Evolutionary conservation across 2,329 filamentous ascomycete species (phyloP).

Genomic region (Xylariaceae sp.): DNA sequence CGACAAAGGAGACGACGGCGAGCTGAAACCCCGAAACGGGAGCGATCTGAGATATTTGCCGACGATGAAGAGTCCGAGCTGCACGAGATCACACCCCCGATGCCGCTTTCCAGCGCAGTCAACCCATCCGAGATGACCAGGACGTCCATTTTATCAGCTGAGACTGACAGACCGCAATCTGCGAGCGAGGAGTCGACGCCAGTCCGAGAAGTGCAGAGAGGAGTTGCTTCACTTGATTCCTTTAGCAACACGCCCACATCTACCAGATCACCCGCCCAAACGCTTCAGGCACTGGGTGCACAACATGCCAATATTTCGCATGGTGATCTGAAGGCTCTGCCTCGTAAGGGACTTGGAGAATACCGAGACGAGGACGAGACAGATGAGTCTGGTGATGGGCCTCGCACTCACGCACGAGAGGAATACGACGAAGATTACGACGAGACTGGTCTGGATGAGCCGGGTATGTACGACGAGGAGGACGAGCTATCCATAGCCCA

Average conservation of each 20-base stretch:
- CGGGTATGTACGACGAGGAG: constrained; percentile 33
- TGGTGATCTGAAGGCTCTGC: constrained; percentile 48
- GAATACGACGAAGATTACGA: constrained; percentile 36
- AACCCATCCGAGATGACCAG: constrained; percentile 82
- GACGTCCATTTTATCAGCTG: constrained; percentile 76
- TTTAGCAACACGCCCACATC: constrained; percentile 50
- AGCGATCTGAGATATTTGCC: constrained; percentile 35
- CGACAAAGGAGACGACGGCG: constrained; percentile 45
- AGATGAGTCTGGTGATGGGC: constrained; percentile 36
- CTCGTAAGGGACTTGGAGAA: constrained; percentile 35
- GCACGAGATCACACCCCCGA: constrained; percentile 60
- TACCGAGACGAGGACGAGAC: constrained; percentile 41
- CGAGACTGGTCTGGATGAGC: constrained; percentile 29
- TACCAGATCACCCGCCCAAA: constrained; percentile 42
- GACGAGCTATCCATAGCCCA: constrained; percentile 24
- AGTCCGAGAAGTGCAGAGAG: constrained; percentile 56
- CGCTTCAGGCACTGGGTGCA: constrained; percentile 55
- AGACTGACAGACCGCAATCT: constrained; percentile 65
- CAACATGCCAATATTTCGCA: constrained; percentile 59
- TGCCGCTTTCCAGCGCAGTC: constrained; percentile 83
- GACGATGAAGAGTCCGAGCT: constrained; percentile 46
- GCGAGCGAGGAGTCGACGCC: constrained; percentile 56
- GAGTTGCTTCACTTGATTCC: constrained; percentile 51
- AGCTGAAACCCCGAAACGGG: constrained; percentile 41
- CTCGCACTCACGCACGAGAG: constrained; percentile 25